Evolutionary conservation across 306 rosid species (phyloP).

Genomic region (Rosa rugosa): DNA sequence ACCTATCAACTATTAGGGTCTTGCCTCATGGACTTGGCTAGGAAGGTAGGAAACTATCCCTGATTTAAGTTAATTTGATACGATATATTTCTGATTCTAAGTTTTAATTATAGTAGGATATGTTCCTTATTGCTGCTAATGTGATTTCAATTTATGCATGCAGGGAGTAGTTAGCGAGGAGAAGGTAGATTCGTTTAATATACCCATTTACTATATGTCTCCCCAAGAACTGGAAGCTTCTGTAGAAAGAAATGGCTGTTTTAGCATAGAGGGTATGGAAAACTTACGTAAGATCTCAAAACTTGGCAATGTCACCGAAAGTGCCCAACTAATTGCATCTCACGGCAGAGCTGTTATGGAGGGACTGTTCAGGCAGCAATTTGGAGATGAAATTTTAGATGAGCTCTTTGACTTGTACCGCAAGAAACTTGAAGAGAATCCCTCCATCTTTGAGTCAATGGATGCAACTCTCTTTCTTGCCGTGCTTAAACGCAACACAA

Average conservation of each 20-base stretch:
- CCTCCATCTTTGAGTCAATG: neutral
- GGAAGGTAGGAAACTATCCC: conserved; percentile 15
- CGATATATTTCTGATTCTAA: no score
- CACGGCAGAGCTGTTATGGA: neutral
- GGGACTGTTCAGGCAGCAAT: neutral
- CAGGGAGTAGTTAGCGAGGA: neutral
- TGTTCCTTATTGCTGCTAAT: neutral
- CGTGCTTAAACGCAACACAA: conserved; percentile 15
- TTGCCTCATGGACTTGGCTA: conserved; percentile 35
- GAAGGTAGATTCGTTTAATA: neutral
- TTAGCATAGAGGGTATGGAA: neutral
- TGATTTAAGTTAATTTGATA: no score
- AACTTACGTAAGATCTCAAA: neutral
- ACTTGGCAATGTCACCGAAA: neutral
- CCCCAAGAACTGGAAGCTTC: neutral
- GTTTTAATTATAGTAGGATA: neutral
- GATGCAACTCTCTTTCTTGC: neutral
- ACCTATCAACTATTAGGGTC: conserved; percentile 8
- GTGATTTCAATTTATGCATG: neutral
- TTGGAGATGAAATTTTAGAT: conserved; percentile 9
- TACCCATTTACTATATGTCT: neutral
- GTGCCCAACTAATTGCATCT: neutral
- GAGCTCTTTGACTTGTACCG: conserved; percentile 3
- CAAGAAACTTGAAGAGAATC: neutral
- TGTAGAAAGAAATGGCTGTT: neutral